Base-by-base conservation (phyloP, 139 green algal genomes). In the Coccomyxa sp. region DNA sequence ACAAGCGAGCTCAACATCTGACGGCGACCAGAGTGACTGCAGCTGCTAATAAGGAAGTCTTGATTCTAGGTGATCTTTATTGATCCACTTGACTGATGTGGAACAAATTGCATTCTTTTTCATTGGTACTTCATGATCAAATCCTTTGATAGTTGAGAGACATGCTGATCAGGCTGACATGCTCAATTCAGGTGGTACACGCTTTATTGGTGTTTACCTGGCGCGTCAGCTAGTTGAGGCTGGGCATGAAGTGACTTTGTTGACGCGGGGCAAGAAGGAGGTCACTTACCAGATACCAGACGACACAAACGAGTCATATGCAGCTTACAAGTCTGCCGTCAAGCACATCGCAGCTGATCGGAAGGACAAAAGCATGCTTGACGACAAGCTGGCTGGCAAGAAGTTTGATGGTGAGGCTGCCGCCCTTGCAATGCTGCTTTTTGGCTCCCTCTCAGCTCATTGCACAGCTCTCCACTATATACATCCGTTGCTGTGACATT, bases 121-220 rank as follows among this genome's bases (percentile, higher is more conserved):
- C 38, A 7, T 51, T 51, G 38, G 38, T 51, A 51, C 38, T 27
- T 74, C 9, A 74, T 27, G 23, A 13, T 74, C 4, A 10, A 74
- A 74, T 30, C 21, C 23, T 14, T 74, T 27, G 23, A 74, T n/a
- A 67, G 51, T 67, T 38, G 45, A 13, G 28, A 38, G 77, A 16
- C 71, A 63, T 13, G 57, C 23, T 12, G 31, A 23, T 10, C 25
- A 66, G 23, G 0, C 31, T 82, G 0, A 30, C 32, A 66, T 60
- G 23, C 57, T 63, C 21, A 23, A 74, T 3, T 74, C 68, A 82
- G 95, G 95, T 82, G 96, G 96, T 87, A 98, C 96, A 9, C 94
- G 96, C 67, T 99, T 99, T 91, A 99, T 99, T 82, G 96, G 96
- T 58, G 82, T 97, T 12, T 99, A 98, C 89, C 90, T 99, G 17